A percentile compares a stretch with the other conserved stretches of the same genome.
Conservation (phyloP, 208 protist genomes). For the Trypanosoma grayi region DNA sequence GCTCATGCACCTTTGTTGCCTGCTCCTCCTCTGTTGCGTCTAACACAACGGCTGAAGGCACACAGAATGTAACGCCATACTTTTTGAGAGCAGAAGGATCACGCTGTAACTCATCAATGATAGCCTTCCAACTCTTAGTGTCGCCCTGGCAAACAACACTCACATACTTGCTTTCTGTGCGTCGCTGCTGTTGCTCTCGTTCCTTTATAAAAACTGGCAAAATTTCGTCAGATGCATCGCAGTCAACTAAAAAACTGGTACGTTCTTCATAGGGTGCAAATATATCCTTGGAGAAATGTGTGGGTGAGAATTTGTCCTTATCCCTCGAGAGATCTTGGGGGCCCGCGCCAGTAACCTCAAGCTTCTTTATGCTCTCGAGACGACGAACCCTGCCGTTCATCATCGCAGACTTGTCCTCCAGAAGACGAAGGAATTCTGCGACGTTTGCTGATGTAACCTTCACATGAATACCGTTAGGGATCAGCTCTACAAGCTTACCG, state of each 20-base stretch:
- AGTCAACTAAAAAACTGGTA: constrained; percentile 70
- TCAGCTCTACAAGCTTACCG: constrained; percentile 59
- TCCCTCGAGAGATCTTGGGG: constrained; percentile 39
- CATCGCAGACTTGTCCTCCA: constrained; percentile 34
- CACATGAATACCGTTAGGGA: constrained; percentile 72
- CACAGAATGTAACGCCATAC: constrained; percentile 69
- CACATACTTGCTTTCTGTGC: constrained; percentile 31
- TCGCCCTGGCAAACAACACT: constrained; percentile 40
- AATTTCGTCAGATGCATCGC: constrained; percentile 58
- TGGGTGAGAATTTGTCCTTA: constrained; percentile 65
- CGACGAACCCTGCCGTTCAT: constrained; percentile 38
- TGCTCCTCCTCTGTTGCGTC: constrained; percentile 36
- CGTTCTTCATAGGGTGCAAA: constrained; percentile 66
- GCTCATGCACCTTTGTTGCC: constrained; percentile 16
- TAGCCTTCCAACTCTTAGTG: constrained; percentile 36
- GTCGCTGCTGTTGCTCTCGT: constrained; percentile 22
- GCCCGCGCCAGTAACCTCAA: constrained; percentile 35
- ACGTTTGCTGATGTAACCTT: constrained; percentile 64
- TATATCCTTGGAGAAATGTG: constrained; percentile 72
- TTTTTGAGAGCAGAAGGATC: constrained; percentile 39
- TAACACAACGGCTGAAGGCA: constrained; percentile 44
- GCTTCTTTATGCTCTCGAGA: constrained; percentile 56
- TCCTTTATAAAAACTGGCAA: constrained; percentile 51
- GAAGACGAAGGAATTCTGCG: constrained; percentile 61
- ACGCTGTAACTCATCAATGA: constrained; percentile 39